A percentile compares a stretch with the other conserved stretches of the same genome.
Conservation (phyloP, 352 stramenopile genomes). For the Blastocystis sp. region DNA sequence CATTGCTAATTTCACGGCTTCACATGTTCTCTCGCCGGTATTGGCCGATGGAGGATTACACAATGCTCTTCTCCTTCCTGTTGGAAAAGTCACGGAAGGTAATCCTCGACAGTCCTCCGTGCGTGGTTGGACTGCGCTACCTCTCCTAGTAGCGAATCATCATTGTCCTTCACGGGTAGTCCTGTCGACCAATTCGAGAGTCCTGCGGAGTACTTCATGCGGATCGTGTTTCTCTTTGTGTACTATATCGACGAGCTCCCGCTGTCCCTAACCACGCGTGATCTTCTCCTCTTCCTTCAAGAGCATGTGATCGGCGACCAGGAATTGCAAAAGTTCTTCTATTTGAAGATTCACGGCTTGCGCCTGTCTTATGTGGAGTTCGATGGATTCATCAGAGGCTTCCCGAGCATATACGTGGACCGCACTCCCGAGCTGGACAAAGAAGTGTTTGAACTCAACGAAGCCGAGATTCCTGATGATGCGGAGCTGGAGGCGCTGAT, state of each 20-base stretch:
- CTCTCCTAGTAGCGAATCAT: slow-evolving; percentile 15
- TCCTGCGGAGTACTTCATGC: slow-evolving; percentile 25
- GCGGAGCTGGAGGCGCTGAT: slow-evolving; percentile 3
- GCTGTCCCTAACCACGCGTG: slow-evolving; percentile 5
- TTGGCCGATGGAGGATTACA: slow-evolving; percentile 3
- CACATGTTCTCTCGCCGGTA: not conserved
- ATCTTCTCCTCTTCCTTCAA: slow-evolving; percentile 49
- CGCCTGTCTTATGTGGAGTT: not conserved
- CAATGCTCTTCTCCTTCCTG: not conserved
- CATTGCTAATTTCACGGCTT: not conserved
- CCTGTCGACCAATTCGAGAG: slow-evolving; percentile 26
- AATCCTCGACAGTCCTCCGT: slow-evolving; percentile 8
- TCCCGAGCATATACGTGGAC: not conserved
- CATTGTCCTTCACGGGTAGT: not conserved
- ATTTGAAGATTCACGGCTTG: not conserved
- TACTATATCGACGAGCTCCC: slow-evolving; percentile 68
- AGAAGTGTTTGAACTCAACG: slow-evolving; percentile 19
- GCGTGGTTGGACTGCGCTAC: slow-evolving; percentile 25
- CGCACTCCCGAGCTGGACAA: slow-evolving; percentile 11
- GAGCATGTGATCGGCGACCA: not conserved
- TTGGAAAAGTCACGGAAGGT: not conserved
- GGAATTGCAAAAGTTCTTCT: not conserved
- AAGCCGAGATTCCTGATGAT: slow-evolving; percentile 3
- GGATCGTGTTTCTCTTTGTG: slow-evolving; percentile 34
- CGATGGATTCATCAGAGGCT: slow-evolving; percentile 1